These are phyloP conservation scores for Suillus placidus DNA, from an alignment of 768 basidiomycete species.

Conservation along the genomic window DNA sequence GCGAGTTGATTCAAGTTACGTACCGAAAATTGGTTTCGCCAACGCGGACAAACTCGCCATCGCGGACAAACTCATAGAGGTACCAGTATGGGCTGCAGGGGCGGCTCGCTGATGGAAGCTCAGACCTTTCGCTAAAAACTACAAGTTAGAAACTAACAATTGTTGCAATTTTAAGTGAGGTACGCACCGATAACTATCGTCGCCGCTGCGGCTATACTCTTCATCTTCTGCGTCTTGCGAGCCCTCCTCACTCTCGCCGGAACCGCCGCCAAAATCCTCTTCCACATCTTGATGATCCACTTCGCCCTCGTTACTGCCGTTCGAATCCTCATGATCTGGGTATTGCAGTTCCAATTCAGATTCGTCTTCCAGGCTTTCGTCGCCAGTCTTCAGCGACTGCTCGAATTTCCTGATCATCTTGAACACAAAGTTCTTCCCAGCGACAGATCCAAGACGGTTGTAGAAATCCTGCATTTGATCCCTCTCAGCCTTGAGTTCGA, in stretches of 20 bases:
- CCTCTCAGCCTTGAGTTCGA: slow-evolving; percentile 28
- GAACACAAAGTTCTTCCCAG: slow-evolving; percentile 30
- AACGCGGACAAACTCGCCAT: too few relatives aligned
- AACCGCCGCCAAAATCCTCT: background rate
- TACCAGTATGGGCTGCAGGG: background rate
- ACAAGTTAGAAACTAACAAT: background rate
- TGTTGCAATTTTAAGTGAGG: background rate
- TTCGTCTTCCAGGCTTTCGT: background rate
- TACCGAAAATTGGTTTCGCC: background rate
- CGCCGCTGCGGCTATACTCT: background rate
- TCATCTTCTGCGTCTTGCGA: background rate
- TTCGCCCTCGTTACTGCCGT: slow-evolving; percentile 8
- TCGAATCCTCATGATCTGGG: slow-evolving; percentile 1
- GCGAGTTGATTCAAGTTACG: background rate
- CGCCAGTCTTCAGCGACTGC: slow-evolving; percentile 12
- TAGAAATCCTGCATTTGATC: slow-evolving; percentile 28
- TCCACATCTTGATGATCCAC: background rate
- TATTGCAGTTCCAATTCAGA: slow-evolving; percentile 3
- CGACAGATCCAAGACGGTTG: slow-evolving; percentile 25
- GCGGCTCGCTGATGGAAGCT: background rate
- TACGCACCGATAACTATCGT: background rate
- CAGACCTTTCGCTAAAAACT: background rate
- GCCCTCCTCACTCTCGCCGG: background rate
- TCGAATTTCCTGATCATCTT: slow-evolving; percentile 26
- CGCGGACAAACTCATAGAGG: background rate